Conservation (phyloP, 257 asterid species). For the Gynochthodes officinalis region DNA sequence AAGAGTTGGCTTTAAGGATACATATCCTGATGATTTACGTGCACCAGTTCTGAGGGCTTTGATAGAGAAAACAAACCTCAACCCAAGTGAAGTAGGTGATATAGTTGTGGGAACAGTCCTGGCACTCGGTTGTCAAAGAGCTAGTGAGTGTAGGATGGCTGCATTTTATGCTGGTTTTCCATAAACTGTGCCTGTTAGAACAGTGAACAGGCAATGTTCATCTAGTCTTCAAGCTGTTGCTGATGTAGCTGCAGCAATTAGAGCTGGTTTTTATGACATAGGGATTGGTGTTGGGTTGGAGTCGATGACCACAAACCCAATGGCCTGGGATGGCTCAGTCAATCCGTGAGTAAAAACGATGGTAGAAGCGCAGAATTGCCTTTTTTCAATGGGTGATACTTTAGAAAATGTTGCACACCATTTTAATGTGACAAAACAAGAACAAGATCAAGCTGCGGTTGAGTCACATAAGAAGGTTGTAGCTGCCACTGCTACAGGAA, state of each 20-base stretch:
- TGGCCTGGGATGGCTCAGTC: conserved; percentile 98
- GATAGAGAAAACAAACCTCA: conserved; percentile 72
- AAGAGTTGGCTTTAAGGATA: conserved; percentile 96
- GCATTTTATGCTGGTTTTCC: conserved; percentile 99
- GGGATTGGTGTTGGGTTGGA: conserved; percentile 99
- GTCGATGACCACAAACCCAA: conserved; percentile 84
- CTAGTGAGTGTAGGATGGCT: conserved; percentile 99
- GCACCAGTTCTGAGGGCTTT: conserved; percentile 89
- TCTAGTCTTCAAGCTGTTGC: conserved; percentile 99
- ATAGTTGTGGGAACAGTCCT: conserved; percentile 93
- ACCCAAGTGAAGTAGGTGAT: conserved; percentile 93
- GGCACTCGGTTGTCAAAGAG: conserved; percentile 97
- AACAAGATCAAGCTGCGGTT: conserved; percentile 98
- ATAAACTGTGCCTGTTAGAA: conserved; percentile 97
- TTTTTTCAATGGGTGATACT: conserved; percentile 96
- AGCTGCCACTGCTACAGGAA: conserved; percentile 96
- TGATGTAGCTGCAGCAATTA: conserved; percentile 99
- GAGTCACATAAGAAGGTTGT: conserved; percentile 96
- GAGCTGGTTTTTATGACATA: conserved; percentile 96
- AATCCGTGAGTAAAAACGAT: conserved; percentile 80
- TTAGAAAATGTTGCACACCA: conserved; percentile 98
- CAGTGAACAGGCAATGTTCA: conserved; percentile 98
- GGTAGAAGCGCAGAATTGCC: conserved; percentile 91
- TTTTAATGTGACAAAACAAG: conserved; percentile 83
- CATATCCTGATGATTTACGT: conserved; percentile 89